Conservation (phyloP, 2,329 filamentous ascomycete genomes). For the Colletotrichum cuscutae region DNA sequence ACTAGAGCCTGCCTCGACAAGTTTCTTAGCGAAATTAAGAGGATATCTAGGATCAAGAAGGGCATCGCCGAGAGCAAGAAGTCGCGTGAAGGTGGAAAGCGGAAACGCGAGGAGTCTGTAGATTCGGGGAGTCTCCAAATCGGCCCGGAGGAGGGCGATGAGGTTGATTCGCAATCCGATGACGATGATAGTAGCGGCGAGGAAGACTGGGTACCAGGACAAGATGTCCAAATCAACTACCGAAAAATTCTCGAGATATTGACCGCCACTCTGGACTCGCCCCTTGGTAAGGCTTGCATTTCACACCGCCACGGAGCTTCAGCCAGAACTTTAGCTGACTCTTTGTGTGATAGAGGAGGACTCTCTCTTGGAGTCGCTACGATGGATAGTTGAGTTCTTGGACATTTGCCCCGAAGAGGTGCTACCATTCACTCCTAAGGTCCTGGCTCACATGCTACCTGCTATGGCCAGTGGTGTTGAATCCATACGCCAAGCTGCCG, state of each 20-base stretch:
- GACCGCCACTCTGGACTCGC: slow-evolving; percentile 87
- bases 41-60: slow-evolving; percentile 92
- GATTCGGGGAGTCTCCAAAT: slow-evolving; percentile 72
- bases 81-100: slow-evolving; percentile 72
- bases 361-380: slow-evolving; percentile 87
- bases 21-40: slow-evolving; percentile 92
- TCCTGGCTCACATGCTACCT: slow-evolving; percentile 90
- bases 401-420: slow-evolving; percentile 98
- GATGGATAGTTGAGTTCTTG: slow-evolving; percentile 96
- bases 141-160: slow-evolving; percentile 69
- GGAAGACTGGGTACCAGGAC: slow-evolving; percentile 96
- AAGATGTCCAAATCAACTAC: slow-evolving; percentile 95
- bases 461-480: slow-evolving; percentile 94
- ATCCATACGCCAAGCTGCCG: slow-evolving; percentile 86
- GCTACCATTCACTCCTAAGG: slow-evolving; percentile 90
- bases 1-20: slow-evolving; percentile 90
- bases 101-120: slow-evolving; percentile 75
- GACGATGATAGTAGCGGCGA: slow-evolving; percentile 74
- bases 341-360: slow-evolving; percentile 76
- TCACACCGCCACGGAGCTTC: background rate
- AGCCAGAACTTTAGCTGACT: background rate
- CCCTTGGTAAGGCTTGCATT: slow-evolving; percentile 66
- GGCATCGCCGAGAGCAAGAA: slow-evolving; percentile 89
- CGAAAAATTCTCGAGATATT: slow-evolving; percentile 91
- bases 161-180: slow-evolving; percentile 66